Base-by-base conservation (phyloP, 352 stramenopile species). In the Phytophthora melonis region DNA sequence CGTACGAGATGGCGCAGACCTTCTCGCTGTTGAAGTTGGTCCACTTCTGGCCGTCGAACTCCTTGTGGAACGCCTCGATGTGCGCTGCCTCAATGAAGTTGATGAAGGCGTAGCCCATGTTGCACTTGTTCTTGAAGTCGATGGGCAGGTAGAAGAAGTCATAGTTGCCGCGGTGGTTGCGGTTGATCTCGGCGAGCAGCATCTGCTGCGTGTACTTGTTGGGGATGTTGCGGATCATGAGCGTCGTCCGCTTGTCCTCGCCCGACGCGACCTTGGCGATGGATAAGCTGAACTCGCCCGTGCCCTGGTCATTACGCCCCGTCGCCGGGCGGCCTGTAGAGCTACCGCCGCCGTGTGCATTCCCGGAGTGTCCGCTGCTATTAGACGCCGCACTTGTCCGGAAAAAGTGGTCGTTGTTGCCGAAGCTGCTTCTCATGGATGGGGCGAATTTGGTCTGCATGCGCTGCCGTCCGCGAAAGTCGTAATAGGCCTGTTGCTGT, bases 131-230 rank as follows among this genome's bases (percentile, higher is more conserved):
- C 90, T 99, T 99, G 83, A 99, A 99, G 84, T 99, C 98, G 70
- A 99, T 99, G 21, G 98, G 98, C 54, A 99, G 84, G 83, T 99
- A 99, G 80, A 99, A 99, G 71, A 99, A 99, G 78, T 99, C 97
- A 69, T 97, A 98, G 50, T 96, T 92, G 21, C 97, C 97, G 62
- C 97, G 88, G 69, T 97, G 88, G 45, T 91, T 92, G 49, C 88
- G 86, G 63, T 99, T 97, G 76, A 99, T 99, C 91, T 99, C 98
- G 2, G 93, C 66, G 10, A 99, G 82, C 14, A 99, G 82, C 97
- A 99, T 99, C 69, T 99, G 87, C 77, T 99, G 98, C 6, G 98
- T 99, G 81, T 99, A 99, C 86, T 99, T 99, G 94, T 99, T 99
- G 10, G 98, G 98, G 58, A 99, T 99, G 81, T 99, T 99, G 68